Evolutionary conservation across 2,329 filamentous ascomycete genomes (phyloP), one percentile per base, ranked within the genome.

Genomic region (Cercospora berteroae): DNA sequence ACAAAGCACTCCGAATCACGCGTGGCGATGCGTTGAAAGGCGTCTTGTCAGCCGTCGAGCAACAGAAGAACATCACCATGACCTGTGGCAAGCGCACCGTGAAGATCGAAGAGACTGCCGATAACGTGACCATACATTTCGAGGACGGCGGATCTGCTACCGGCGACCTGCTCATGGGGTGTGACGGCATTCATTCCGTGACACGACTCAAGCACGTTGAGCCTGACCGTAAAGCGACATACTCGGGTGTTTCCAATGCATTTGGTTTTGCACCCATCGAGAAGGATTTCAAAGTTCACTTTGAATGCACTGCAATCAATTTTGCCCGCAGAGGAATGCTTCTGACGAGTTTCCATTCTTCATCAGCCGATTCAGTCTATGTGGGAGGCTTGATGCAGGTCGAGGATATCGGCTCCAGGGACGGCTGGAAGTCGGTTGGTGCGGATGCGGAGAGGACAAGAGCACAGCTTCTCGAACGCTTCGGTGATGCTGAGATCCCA

Each of bases 301-400:
- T 83, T 69, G 73, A 79, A 44, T 79, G 78, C 67, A 79, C 78
- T 0, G 80, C 77, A 5, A 82, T 83, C 79, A 82, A 82, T 73
- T 81, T 82, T 67, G 80, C 80, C 4, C 78, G 79, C 25, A 75
- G 79, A 29, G 81, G 81, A 44, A 82, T 82, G 75, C 76, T 83
- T n/a, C 72, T 83, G 4, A 82, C 81, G 3, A 78, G 75, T 36
- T 82, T 77, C 73, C 79, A 80, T 74, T 76, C 77, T 52, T 70
- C 73, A 4, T 69, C 72, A 6, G 74, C 76, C 52, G 77, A 80
- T 65, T 77, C 74, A 2, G 75, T 83, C 18, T 82, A 83, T 67
- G 80, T 83, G 1, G 81, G 81, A 36, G 81, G 77, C 0, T 74
- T 83, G 48, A 82, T 82, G 80, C 79, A 82, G 67, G 77, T 82